Base-by-base conservation (phyloP, 306 rosid species). In the Quercus ilex region DNA sequence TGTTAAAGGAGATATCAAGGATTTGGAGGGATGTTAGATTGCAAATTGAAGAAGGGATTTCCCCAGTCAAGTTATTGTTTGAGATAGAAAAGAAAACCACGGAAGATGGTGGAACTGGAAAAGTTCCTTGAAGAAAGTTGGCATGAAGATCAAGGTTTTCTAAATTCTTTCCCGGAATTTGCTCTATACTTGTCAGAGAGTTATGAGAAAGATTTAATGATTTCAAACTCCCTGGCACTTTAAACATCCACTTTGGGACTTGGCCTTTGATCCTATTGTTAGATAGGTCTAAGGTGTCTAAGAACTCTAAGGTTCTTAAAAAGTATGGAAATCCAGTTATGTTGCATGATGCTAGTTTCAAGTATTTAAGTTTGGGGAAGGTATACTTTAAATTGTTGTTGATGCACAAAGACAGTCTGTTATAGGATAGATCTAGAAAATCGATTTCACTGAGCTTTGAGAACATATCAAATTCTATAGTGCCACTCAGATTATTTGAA, bases 51-150 rank as follows among this genome's bases (percentile, higher is more conserved):
- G 19, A 28, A 23, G 85, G 73, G 3, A 81, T 76, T 41, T 76
- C 69, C 46, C 90, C 84, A 0, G 4, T 68, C 75, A 88, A 55
- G 13, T 77, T 15, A 51, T 86, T 86, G 31, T 84, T 56, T 67
- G 87, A 87, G 51, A 57, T 78, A 5, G 26, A 64, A 53, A 74
- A 78, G 55, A 9, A 0, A 1, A 0, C 0, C 33, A 3, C 67
- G 43, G 68, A 14, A 1, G 28, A 0, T 0, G 81, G 26, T 55
- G 41, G 84, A 67, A 83, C 19, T 6, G 74, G 84, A 73, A 80
- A 41, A 17, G 41, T 53, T 51, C 86, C 85, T 57, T 80, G 57
- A 35, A 88, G 79, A 23, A 77, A 28, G 80, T 83, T 83, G 73
- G 55, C 78, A 55, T 74, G 72, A 3, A 83, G 80, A 15, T 52